Evolutionary conservation across 345 rosid species (phyloP), one percentile per base, ranked within the genome.

Genomic region (Syzygium jambos): DNA sequence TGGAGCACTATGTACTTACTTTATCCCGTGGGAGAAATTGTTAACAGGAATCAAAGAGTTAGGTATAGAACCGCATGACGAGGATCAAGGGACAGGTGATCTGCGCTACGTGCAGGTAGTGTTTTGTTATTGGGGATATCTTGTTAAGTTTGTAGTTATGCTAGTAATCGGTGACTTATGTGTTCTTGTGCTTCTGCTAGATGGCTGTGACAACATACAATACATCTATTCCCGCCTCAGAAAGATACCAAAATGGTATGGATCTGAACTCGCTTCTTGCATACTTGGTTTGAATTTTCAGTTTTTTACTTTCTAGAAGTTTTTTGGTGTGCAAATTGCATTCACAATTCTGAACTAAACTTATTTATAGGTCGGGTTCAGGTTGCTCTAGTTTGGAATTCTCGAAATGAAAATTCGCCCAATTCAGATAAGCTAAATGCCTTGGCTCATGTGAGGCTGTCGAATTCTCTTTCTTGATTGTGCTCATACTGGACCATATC

Each of bases 201-300:
- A 97, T 97, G 98, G 99, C 99, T 87, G 96, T 96, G 90, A 95
- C 98, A 2, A 97, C 98, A 51, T 90, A 95, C 87, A 91, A 95
- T 87, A 97, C 98, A 77, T 93, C 98, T 57, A 91, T 95, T 88
- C 98, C 96, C 43, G 94, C 95, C 25, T 89, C 95, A 0, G 94
- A 95, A 88, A 96, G 99, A 97, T 97, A 96, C 90, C 92, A 83
- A 92, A 92, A 93, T 90, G 98, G 99, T 97, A 19, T 63, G 84
- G 78, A 51, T 11, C 84, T 91, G 86, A 84, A 43, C 88, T 57
- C 57, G 8, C 78, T 73, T 57, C 51, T 49, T 43, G 54, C 54
- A 17, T 73, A 0, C 80, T 73, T 19, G 22, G 49, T 73, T 73
- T 73, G 80, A 38, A 73, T 5, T 7, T 19, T 73, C 49, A 73